Evolutionary conservation across 2,329 filamentous ascomycete species (phyloP).

Genomic region (Fusarium equiseti): DNA sequence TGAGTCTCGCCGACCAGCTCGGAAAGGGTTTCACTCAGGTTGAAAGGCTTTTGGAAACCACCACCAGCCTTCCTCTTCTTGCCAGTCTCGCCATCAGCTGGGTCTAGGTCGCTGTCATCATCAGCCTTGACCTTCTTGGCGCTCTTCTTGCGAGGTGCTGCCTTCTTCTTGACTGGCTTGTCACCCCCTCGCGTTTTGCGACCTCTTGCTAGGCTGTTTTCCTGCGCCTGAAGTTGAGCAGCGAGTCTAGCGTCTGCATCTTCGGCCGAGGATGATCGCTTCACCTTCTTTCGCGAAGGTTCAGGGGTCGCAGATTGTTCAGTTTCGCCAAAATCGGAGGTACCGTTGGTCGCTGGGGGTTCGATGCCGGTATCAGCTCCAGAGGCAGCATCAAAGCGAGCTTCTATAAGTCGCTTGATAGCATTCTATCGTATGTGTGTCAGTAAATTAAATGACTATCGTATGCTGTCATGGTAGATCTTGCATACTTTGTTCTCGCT

Average conservation of each 20-base stretch:
- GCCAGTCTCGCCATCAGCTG: slow-evolving; percentile 65
- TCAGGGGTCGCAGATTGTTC: slow-evolving; percentile 61
- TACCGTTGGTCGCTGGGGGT: slow-evolving; percentile 54
- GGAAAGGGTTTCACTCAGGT: slow-evolving; percentile 76
- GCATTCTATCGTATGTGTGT: slow-evolving; percentile 58
- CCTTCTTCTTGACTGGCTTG: slow-evolving; percentile 71
- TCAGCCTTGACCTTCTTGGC: slow-evolving; percentile 79
- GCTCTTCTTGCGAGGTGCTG: slow-evolving; percentile 76
- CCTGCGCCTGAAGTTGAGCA: slow-evolving; percentile 89
- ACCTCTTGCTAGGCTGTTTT: slow-evolving; percentile 77
- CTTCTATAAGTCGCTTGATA: slow-evolving; percentile 78
- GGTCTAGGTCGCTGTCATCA: slow-evolving; percentile 83
- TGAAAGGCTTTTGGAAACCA: slow-evolving; percentile 91
- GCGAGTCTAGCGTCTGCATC: slow-evolving; percentile 91
- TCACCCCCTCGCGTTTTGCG: slow-evolving; percentile 83
- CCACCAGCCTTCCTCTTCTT: slow-evolving; percentile 86
- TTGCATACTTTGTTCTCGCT: slow-evolving; percentile 67
- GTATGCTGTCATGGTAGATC: background rate
- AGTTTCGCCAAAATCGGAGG: slow-evolving; percentile 57
- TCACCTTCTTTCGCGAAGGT: slow-evolving; percentile 74
- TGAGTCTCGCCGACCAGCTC: slow-evolving; percentile 77
- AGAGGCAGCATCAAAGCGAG: slow-evolving; percentile 78
- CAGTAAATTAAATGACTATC: slow-evolving; percentile 6
- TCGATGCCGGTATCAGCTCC: slow-evolving; percentile 62
- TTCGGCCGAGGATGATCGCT: slow-evolving; percentile 67